Evolutionary conservation across 192 early-diverging fungal species (phyloP).

Genomic region (Phycomyces blakesleeanus): DNA sequence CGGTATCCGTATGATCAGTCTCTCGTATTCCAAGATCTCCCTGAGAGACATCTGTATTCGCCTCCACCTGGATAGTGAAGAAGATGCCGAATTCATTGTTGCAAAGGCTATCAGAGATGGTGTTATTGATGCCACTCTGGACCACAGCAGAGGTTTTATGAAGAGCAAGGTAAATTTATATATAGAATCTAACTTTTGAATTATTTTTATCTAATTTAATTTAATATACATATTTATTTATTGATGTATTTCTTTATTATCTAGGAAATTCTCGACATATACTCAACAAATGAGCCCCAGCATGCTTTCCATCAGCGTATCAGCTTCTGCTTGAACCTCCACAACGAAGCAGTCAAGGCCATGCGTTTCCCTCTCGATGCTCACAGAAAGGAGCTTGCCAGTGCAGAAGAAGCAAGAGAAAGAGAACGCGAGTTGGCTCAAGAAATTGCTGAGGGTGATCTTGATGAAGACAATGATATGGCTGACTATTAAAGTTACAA

Average conservation of each 20-base stretch:
- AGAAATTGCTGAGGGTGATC: conserved; percentile 86
- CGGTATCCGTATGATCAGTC: conserved; percentile 93
- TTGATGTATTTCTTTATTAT: neutral
- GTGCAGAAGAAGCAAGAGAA: conserved; percentile 76
- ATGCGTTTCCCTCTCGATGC: conserved; percentile 93
- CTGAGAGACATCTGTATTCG: conserved; percentile 95
- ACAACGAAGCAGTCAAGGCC: conserved; percentile 97
- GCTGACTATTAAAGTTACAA: conserved; percentile 33
- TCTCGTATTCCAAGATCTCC: conserved; percentile 95
- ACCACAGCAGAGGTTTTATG: conserved; percentile 93
- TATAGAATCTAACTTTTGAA: neutral
- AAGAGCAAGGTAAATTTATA: conserved; percentile 65
- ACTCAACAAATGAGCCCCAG: conserved; percentile 96
- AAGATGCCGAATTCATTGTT: conserved; percentile 99
- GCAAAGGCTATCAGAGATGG: conserved; percentile 98
- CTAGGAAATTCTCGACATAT: conserved; percentile 88
- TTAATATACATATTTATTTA: too few relatives aligned
- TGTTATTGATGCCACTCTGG: conserved; percentile 95
- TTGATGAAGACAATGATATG: conserved; percentile 80
- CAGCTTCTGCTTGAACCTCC: conserved; percentile 90
- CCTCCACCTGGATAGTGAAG: conserved; percentile 95
- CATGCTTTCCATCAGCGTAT: conserved; percentile 93
- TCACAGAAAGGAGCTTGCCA: conserved; percentile 81
- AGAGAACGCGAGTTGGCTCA: conserved; percentile 90
- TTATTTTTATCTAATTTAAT: too few relatives aligned